These are phyloP conservation scores for Boletellus emodensis DNA, from an alignment of 768 basidiomycete genomes.

Conservation along the genomic window DNA sequence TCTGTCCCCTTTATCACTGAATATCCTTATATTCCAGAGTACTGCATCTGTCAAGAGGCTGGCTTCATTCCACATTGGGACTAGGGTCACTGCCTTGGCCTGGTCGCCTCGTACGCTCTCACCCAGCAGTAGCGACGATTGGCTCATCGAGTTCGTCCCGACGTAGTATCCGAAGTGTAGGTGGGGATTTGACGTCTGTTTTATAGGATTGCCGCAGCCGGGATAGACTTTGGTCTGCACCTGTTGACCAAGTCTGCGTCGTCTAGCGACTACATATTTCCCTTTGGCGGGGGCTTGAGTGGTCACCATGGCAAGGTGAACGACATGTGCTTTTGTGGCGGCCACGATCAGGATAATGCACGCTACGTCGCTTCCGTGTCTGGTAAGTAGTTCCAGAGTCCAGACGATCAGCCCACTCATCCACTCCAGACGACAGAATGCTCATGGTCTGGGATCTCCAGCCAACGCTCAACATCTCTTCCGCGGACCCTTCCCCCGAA, in stretches of 20 bases:
- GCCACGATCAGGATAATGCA: slow-evolving; percentile 59
- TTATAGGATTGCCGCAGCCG: slow-evolving; percentile 62
- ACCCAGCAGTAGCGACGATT: slow-evolving; percentile 58
- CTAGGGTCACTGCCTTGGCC: slow-evolving; percentile 66
- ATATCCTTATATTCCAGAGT: slow-evolving; percentile 29
- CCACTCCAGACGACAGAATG: slow-evolving; percentile 66
- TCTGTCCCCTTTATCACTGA: slow-evolving; percentile 6
- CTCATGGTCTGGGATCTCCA: slow-evolving; percentile 85
- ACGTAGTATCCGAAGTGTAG: neutral
- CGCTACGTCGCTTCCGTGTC: slow-evolving; percentile 81
- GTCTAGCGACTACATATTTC: slow-evolving; percentile 50
- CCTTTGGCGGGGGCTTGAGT: slow-evolving; percentile 76
- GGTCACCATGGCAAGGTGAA: slow-evolving; percentile 79
- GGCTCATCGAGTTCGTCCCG: slow-evolving; percentile 66
- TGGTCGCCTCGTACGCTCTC: slow-evolving; percentile 74
- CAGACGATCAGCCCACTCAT: neutral
- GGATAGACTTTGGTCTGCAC: slow-evolving; percentile 66
- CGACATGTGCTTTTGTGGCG: slow-evolving; percentile 78
- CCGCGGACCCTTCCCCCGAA: slow-evolving; percentile 34
- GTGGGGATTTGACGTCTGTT: slow-evolving; percentile 6
- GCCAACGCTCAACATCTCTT: slow-evolving; percentile 47
- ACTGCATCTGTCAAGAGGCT: slow-evolving; percentile 44
- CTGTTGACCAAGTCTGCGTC: slow-evolving; percentile 55
- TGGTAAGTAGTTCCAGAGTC: slow-evolving; percentile 37
- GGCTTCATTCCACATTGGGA: slow-evolving; percentile 73